Evolutionary conservation across 306 rosid genomes (phyloP).

Genomic region (Fagus sylvatica): DNA sequence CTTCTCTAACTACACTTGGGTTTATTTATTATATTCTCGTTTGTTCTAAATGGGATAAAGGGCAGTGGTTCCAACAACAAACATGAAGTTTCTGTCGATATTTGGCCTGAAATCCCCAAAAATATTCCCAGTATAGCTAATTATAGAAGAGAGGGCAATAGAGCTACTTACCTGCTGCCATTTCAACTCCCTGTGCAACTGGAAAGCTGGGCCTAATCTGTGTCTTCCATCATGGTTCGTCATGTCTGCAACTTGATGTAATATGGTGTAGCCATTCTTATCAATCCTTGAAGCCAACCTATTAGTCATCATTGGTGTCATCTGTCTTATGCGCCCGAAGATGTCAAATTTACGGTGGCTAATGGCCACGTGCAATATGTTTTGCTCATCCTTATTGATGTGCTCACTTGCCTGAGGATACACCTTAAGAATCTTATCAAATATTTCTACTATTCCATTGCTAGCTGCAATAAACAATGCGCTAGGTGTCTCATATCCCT

Average conservation of each 20-base stretch:
- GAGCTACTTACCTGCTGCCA: conserved; percentile 3
- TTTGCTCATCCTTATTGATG: background rate
- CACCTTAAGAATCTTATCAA: conserved; percentile 22
- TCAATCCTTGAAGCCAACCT: background rate
- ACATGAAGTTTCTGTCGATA: too few species aligned
- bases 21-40: too few species aligned
- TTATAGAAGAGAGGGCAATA: background rate
- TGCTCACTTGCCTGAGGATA: conserved; percentile 25
- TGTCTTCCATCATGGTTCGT: background rate
- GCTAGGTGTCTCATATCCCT: background rate
- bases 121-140: too few species aligned
- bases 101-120: too few species aligned
- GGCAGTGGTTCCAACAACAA: too few species aligned
- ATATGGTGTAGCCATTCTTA: conserved; percentile 7
- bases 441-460: conserved; percentile 44
- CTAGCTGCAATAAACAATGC: conserved; percentile 50
- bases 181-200: background rate
- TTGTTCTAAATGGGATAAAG: too few species aligned
- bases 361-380: conserved; percentile 28
- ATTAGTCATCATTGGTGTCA: background rate
- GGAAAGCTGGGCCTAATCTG: background rate
- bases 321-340: background rate
- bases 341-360: conserved; percentile 31
- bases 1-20: too few species aligned
- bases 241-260: conserved; percentile 14